A percentile compares a stretch with the other conserved stretches of the same genome.
Conservation (phyloP, 1,284 basidiomycete genomes). For the Sanghuangporus baumii region DNA sequence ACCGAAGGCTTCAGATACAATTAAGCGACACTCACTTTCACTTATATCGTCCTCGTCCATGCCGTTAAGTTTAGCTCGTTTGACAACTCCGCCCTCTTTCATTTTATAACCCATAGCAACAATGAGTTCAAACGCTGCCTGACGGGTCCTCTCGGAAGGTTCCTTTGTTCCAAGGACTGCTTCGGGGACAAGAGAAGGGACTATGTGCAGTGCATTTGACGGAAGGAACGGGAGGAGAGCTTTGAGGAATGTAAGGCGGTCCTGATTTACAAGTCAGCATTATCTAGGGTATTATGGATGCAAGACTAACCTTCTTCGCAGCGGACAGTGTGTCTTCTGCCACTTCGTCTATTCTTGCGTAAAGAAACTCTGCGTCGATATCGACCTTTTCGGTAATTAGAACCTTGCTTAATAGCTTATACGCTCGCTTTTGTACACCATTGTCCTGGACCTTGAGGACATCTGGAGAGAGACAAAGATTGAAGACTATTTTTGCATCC, state of each 20-base stretch:
- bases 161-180: constrained; percentile 98
- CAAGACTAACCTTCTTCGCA: constrained; percentile 67
- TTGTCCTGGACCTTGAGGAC: constrained; percentile 74
- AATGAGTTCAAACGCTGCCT: constrained; percentile 87
- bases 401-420: constrained; percentile 80
- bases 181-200: constrained; percentile 90
- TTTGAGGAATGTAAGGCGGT: constrained; percentile 77
- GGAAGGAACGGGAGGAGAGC: constrained; percentile 73
- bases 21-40: constrained; percentile 42
- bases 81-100: constrained; percentile 81
- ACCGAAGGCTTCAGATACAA: background rate
- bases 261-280: constrained; percentile 37
- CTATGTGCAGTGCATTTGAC: constrained; percentile 70
- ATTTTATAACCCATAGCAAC: constrained; percentile 94
- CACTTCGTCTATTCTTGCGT: constrained; percentile 61
- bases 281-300: constrained; percentile 1
- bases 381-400: constrained; percentile 56
- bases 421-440: constrained; percentile 93
- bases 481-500: constrained; percentile 62
- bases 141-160: constrained; percentile 88
- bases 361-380: constrained; percentile 50
- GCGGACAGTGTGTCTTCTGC: constrained; percentile 70
- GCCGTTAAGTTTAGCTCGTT: constrained; percentile 71
- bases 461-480: constrained; percentile 51
- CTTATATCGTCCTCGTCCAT: constrained; percentile 66